These are phyloP conservation scores for Senecio squalidus DNA, from an alignment of 140 eudicot genomes.

Conservation along the genomic window DNA sequence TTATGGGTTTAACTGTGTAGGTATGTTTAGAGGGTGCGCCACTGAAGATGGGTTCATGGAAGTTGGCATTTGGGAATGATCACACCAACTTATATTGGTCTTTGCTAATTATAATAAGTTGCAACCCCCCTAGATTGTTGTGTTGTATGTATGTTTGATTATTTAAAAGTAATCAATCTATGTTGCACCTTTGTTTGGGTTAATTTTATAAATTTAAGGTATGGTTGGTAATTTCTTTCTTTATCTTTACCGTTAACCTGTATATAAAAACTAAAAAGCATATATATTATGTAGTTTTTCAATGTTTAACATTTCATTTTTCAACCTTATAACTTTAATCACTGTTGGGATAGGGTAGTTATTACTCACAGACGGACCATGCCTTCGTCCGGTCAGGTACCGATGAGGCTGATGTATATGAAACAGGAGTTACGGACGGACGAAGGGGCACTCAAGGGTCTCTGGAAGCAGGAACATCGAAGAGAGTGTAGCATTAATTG, in stretches of 20 bases:
- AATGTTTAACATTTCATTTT: too few species aligned
- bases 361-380: too few species aligned
- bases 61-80: conserved; percentile 81
- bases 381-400: too few species aligned
- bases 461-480: too few species aligned
- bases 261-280: too few species aligned
- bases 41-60: conserved; percentile 89
- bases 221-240: not conserved
- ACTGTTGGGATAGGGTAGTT: too few species aligned
- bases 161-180: not conserved
- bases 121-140: conserved; percentile 4
- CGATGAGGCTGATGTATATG: too few species aligned
- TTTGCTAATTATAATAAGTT: conserved; percentile 7
- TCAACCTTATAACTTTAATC: too few species aligned
- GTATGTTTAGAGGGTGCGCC: conserved; percentile 93
- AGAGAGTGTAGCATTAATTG: too few species aligned
- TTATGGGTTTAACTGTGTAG: conserved; percentile 74
- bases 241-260: not conserved
- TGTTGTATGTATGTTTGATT: not conserved
- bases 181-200: not conserved
- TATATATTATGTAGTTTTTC: too few species aligned
- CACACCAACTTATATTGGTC: not conserved
- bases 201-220: not conserved
- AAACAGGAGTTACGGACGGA: too few species aligned
- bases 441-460: too few species aligned